Evolutionary conservation across 192 early-diverging fungal genomes (phyloP), one percentile per base, ranked within the genome.

Genomic region (Gaertneriomyces semiglobifer): DNA sequence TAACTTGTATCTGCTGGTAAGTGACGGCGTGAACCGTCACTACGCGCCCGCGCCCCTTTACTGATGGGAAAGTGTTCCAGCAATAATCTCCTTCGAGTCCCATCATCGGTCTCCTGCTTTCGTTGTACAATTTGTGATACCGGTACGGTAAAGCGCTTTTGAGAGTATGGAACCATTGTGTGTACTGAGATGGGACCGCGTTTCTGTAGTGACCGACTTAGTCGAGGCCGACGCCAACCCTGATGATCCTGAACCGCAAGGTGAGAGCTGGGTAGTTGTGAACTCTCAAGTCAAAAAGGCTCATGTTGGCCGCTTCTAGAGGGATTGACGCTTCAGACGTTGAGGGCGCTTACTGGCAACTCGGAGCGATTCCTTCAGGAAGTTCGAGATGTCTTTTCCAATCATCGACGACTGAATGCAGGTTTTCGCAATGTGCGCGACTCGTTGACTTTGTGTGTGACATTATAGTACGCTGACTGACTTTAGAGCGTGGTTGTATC

Each of bases 41-140:
- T 2, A 33, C 25, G 25, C 25, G 25, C 25, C 25, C 25, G 25
- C 25, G 25, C 25, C 1, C 1, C 25, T 33, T 33, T 33, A 33
- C 25, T 33, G 25, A 33, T 33, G 25, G 25, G 25, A 33, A 33
- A 33, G 25, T 0, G 25, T 33, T 1, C 0, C 25, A 33, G 80
- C 50, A 54, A 55, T 55, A 92, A 88, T 66, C 76, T 88, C 58
- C 79, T 93, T 18, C 82, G 85, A 33, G 92, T 89, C 65, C 92
- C 92, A 8, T 58, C 68, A 18, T 71, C 79, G 7, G 88, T 90
- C 38, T 69, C 81, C 40, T 89, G 91, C 66, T 97, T 94, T 72
- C 81, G 89, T 45, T 97, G 95, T 76, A 92, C 93, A 7, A 89
- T 93, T 7, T 97, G 95, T 79, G 89, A 93, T 41, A 92, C 92